Conservation (phyloP, 208 protist species). For the Tritrichomonas foetus region DNA sequence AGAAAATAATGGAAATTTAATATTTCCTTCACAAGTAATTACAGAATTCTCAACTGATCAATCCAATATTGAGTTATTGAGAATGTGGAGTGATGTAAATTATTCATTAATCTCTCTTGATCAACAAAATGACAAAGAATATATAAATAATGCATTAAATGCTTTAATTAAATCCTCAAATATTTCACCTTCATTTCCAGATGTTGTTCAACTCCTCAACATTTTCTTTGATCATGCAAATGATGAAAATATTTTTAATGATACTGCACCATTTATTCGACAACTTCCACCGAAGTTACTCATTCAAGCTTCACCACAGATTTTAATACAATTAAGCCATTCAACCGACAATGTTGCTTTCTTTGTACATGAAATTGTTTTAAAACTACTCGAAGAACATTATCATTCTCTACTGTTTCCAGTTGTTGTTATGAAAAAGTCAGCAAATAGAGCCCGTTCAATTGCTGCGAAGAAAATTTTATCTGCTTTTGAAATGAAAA, state of each 20-base stretch:
- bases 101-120: not conserved
- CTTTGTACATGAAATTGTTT: not conserved
- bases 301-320: not conserved
- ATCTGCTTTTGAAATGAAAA: not conserved
- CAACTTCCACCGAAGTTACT: not conserved
- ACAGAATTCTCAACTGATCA: too few species aligned
- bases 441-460: not conserved
- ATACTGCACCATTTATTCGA: not conserved
- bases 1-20: too few species aligned
- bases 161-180: not conserved
- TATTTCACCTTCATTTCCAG: not conserved
- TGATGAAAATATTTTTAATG: not conserved
- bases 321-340: slow-evolving; percentile 17
- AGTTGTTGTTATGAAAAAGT: not conserved
- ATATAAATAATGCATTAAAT: not conserved
- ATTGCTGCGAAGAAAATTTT: not conserved
- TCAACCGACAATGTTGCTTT: not conserved
- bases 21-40: too few species aligned
- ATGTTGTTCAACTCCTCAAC: slow-evolving; percentile 16
- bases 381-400: not conserved
- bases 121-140: not conserved
- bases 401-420: not conserved
- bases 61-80: not conserved
- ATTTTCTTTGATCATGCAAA: slow-evolving; percentile 33
- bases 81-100: slow-evolving; percentile 19